These are phyloP conservation scores for Nepenthes mirabilis DNA, from an alignment of 148 eudicot genomes.

Conservation along the genomic window DNA sequence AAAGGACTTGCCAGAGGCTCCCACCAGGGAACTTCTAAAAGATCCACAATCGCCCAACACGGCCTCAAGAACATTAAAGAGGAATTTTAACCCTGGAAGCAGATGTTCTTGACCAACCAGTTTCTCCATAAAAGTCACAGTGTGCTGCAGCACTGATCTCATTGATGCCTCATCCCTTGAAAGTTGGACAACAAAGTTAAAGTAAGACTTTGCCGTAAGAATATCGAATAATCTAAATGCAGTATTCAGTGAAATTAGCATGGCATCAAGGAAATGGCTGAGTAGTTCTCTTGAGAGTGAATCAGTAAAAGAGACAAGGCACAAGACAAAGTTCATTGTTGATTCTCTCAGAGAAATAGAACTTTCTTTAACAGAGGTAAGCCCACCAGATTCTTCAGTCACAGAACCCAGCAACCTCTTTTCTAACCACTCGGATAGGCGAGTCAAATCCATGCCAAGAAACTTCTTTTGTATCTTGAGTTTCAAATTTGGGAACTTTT, in stretches of 20 bases:
- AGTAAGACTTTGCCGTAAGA: slow-evolving; percentile 58
- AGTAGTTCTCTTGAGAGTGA: slow-evolving; percentile 40
- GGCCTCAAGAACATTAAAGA: slow-evolving; percentile 56
- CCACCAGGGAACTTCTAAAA: slow-evolving; percentile 25
- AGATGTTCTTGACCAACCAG: slow-evolving; percentile 63
- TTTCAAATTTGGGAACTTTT: slow-evolving; percentile 39
- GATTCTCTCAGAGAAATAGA: slow-evolving; percentile 72
- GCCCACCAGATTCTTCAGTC: slow-evolving; percentile 33
- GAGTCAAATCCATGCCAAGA: slow-evolving; percentile 44
- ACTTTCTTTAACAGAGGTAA: slow-evolving; percentile 37
- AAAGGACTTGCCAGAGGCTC: slow-evolving; percentile 36
- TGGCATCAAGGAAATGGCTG: slow-evolving; percentile 56
- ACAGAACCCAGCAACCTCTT: slow-evolving; percentile 56
- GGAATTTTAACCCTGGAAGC: slow-evolving; percentile 79
- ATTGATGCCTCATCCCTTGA: slow-evolving; percentile 56
- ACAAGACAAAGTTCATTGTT: slow-evolving; percentile 56
- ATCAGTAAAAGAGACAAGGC: slow-evolving; percentile 56
- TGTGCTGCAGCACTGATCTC: slow-evolving; percentile 54
- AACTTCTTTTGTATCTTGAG: slow-evolving; percentile 54
- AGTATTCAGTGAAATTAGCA: slow-evolving; percentile 55
- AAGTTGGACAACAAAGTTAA: slow-evolving; percentile 64
- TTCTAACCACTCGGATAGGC: slow-evolving; percentile 80
- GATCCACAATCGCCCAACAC: slow-evolving; percentile 62
- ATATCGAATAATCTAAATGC: slow-evolving; percentile 66
- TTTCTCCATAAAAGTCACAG: slow-evolving; percentile 62